Conservation (phyloP, 768 basidiomycete species). For the Gloeostereum incarnatum region DNA sequence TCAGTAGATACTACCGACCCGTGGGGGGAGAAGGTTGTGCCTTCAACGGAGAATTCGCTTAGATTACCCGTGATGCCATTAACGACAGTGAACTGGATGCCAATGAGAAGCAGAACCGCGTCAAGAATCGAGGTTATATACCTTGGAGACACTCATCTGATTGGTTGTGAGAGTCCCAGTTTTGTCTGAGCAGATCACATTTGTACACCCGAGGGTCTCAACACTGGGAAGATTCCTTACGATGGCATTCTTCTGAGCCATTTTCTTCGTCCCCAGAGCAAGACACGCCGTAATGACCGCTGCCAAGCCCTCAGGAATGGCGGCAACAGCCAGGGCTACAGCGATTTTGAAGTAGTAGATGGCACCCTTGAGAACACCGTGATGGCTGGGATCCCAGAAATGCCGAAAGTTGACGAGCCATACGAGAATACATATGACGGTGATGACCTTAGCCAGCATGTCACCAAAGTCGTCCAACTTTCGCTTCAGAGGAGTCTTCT, state of each 20-base stretch:
- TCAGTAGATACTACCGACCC: constrained; percentile 64
- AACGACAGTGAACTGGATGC: constrained; percentile 66
- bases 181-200: constrained; percentile 99
- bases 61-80: constrained; percentile 39
- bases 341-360: constrained; percentile 99
- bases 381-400: constrained; percentile 93
- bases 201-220: constrained; percentile 95
- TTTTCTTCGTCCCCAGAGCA: constrained; percentile 96
- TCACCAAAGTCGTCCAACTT: constrained; percentile 99
- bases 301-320: constrained; percentile 97
- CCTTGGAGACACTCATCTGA: constrained; percentile 92
- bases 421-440: constrained; percentile 93
- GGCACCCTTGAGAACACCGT: constrained; percentile 84
- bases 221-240: constrained; percentile 94
- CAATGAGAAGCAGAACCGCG: constrained; percentile 3
- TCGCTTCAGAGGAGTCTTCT: constrained; percentile 95
- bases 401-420: constrained; percentile 97
- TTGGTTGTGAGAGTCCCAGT: constrained; percentile 94
- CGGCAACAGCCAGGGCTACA: constrained; percentile 96
- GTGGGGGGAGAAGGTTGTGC: constrained; percentile 84
- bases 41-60: constrained; percentile 76
- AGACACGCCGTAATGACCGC: constrained; percentile 97
- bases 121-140: constrained; percentile 19
- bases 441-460: constrained; percentile 94
- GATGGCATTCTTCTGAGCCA: constrained; percentile 98